Base-by-base conservation (phyloP, 495 filamentous ascomycete genomes). In the Cercophora scortea region DNA sequence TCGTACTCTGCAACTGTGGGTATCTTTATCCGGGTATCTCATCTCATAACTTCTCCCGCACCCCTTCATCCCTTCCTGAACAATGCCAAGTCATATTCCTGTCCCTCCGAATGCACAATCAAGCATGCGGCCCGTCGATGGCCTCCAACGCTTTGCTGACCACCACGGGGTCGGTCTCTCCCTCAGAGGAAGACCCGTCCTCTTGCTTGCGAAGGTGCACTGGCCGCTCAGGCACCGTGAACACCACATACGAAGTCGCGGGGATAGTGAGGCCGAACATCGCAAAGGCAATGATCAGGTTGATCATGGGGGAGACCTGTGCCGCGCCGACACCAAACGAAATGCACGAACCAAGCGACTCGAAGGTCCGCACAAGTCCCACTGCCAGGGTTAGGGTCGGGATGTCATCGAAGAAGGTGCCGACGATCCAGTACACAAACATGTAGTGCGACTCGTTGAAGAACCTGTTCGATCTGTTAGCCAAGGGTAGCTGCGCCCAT, bases 381-480 rank as follows among this genome's bases (percentile, higher is more conserved):
- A 77, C 77, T 0, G 73, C 71, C 16, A 76, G 63, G 0, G 76
- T 71, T 32, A 78, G 32, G 0, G 67, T 74, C 54, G 72, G 71
- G 45, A 78, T 59, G 52, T 78, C 72, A 32, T 71, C 68, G 38
- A 76, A 74, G 59, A 77, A 78, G 3, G 71, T 71, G 17, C 75
- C 72, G 0, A 78, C 59, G 9, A 78, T 57, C 70, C 74, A 77
- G 57, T 79, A 79, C 33, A 69, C 62, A 57, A 71, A 72, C 61
- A 76, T 72, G 54, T 70, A 69, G 42, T 70, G 66, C 11, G 67
- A 68, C 55, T 76, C 68, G 56, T 70, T 71, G 33, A 70, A 57
- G 52, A 74, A 70, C 12, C 70, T 51, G 32, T 33, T 32, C 8
- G 4, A 25, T 16, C 35, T 46, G 44, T 46, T 32, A 45, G 43